Evolutionary conservation across 2,329 filamentous ascomycete genomes (phyloP).

Genomic region (Penicillium occitanis): DNA sequence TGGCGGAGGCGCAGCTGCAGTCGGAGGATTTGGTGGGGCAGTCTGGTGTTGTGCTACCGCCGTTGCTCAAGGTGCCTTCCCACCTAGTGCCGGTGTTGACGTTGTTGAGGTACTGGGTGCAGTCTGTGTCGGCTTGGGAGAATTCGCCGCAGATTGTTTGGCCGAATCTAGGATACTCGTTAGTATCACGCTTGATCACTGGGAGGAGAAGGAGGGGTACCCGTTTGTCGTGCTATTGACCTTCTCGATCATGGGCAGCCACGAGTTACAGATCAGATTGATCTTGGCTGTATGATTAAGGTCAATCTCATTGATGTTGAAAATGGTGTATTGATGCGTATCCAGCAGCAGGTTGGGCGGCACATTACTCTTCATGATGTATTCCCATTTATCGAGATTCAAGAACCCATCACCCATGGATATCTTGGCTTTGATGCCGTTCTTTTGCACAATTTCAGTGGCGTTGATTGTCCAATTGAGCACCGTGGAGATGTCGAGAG

Average conservation of each 20-base stretch:
- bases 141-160: constrained; percentile 95
- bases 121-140: constrained; percentile 97
- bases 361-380: constrained; percentile 66
- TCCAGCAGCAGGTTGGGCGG: constrained; percentile 76
- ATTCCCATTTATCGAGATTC: constrained; percentile 87
- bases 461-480: constrained; percentile 77
- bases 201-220: constrained; percentile 30
- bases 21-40: constrained; percentile 66
- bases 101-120: constrained; percentile 81
- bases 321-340: constrained; percentile 97
- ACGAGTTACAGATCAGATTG: constrained; percentile 80
- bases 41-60: constrained; percentile 54
- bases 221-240: constrained; percentile 73
- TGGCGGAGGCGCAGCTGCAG: constrained; percentile 75
- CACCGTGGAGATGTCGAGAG: constrained; percentile 64
- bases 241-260: constrained; percentile 73
- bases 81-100: constrained; percentile 85
- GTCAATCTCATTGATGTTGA: constrained; percentile 84
- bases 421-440: constrained; percentile 70
- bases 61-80: constrained; percentile 59
- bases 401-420: constrained; percentile 95
- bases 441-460: constrained; percentile 69
- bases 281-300: constrained; percentile 81
- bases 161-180: constrained; percentile 59
- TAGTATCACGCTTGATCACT: no score